Conservation (phyloP, 208 protist species). For the Phytomonas serpens region DNA sequence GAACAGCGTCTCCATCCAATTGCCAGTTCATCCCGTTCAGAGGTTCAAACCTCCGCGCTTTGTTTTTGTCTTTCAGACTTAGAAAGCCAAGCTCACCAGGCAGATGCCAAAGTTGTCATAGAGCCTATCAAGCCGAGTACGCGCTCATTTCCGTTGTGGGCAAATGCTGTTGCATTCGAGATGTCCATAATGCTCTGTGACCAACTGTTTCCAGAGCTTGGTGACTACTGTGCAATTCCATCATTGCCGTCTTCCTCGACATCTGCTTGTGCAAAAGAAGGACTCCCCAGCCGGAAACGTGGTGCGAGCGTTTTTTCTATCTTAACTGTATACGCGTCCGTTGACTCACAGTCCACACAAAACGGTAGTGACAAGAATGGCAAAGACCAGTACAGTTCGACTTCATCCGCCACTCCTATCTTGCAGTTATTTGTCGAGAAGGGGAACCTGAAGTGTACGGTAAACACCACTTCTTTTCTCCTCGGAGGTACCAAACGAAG, state of each 20-base stretch:
- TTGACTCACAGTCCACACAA: background rate
- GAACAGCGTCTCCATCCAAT: background rate
- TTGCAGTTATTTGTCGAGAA: background rate
- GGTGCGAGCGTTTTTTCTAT: background rate
- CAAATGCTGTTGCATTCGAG: slow-evolving; percentile 27
- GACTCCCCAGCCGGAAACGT: background rate
- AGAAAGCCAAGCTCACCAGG: background rate
- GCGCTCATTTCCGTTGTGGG: slow-evolving; percentile 21
- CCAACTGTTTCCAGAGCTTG: slow-evolving; percentile 2
- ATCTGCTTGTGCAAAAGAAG: background rate
- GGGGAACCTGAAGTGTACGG: background rate
- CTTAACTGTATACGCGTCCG: background rate
- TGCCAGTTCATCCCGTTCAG: background rate
- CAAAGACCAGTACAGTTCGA: background rate
- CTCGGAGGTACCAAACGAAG: background rate
- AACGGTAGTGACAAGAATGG: background rate
- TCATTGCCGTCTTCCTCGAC: background rate
- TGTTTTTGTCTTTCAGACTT: background rate
- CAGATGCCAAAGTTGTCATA: background rate
- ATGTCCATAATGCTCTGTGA: slow-evolving; percentile 19
- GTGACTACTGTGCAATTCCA: background rate
- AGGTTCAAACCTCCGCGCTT: background rate
- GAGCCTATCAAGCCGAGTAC: background rate
- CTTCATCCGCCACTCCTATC: background rate
- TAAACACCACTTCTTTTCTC: background rate